A percentile compares a stretch with the other conserved stretches of the same genome.
Evolutionary conservation across 768 basidiomycete species (phyloP).

Genomic region (Trametes cinnabarina): DNA sequence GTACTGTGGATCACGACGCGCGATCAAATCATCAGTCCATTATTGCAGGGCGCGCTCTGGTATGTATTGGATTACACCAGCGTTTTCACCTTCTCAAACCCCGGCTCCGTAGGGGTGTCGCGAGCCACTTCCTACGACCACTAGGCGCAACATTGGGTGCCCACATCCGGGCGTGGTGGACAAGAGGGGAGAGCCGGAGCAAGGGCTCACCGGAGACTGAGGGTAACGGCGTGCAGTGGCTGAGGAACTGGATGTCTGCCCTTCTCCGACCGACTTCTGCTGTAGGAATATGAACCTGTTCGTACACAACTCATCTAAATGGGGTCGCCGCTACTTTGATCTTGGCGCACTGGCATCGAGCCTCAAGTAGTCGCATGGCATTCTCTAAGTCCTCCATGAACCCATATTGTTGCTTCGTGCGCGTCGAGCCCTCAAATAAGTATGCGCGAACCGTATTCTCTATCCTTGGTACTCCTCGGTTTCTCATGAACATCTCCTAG

Average conservation of each 20-base stretch:
- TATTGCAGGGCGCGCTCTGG: slow-evolving; percentile 69
- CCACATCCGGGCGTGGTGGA: slow-evolving; percentile 21
- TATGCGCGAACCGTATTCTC: too few species aligned
- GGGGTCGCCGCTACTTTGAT: too few species aligned
- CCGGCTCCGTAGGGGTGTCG: slow-evolving; percentile 39
- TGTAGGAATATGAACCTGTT: too few species aligned
- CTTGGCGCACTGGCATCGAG: too few species aligned
- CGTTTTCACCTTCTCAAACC: too few species aligned
- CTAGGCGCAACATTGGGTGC: slow-evolving; percentile 25
- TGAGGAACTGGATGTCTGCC: slow-evolving; percentile 35
- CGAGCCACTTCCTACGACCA: slow-evolving; percentile 45
- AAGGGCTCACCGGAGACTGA: slow-evolving; percentile 25
- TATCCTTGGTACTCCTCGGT: too few species aligned
- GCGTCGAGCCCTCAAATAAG: too few species aligned
- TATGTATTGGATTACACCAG: slow-evolving; percentile 33
- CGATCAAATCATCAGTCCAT: slow-evolving; percentile 67
- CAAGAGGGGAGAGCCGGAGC: slow-evolving; percentile 14
- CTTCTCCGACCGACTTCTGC: slow-evolving; percentile 7
- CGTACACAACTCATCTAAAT: too few species aligned
- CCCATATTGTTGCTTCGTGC: too few species aligned
- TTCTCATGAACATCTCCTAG: too few species aligned
- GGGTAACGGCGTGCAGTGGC: slow-evolving; percentile 42
- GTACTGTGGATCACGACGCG: slow-evolving; percentile 62
- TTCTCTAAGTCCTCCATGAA: too few species aligned
- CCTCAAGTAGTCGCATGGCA: too few species aligned